These are phyloP conservation scores for Apophysomyces ossiformis DNA, from an alignment of 371 early-diverging fungal species.

Conservation along the genomic window DNA sequence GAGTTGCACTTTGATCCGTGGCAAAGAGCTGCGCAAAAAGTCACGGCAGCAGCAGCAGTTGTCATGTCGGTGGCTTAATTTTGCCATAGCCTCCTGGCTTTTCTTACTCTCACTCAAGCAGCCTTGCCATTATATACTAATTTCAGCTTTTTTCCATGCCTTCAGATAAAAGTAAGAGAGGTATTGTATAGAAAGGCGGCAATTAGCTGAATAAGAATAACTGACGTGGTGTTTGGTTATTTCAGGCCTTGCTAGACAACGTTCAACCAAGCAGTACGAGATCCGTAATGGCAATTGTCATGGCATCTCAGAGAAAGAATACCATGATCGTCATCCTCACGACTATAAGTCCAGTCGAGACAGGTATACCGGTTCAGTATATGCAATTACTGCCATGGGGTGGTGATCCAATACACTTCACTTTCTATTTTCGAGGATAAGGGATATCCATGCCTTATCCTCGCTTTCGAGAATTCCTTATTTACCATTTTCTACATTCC, in stretches of 20 bases:
- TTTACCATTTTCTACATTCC: not conserved
- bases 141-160: not conserved
- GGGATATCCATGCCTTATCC: not conserved
- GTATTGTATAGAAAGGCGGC: not conserved
- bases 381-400: conserved; percentile 12
- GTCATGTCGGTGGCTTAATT: too few relatives aligned
- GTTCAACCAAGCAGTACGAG: not conserved
- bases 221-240: not conserved
- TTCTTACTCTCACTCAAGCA: not conserved
- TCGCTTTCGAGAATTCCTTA: not conserved
- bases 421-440: conserved; percentile 1
- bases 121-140: not conserved
- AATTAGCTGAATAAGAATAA: not conserved
- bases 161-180: conserved; percentile 6
- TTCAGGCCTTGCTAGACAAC: not conserved
- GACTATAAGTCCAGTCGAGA: conserved; percentile 3
- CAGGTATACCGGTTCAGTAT: conserved; percentile 12
- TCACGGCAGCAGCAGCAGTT: too few relatives aligned
- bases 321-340: not conserved
- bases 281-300: conserved; percentile 7
- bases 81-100: not conserved
- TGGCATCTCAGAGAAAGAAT: not conserved
- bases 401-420: conserved; percentile 1
- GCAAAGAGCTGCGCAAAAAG: conserved; percentile 13
- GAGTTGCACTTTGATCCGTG: too few relatives aligned